Evolutionary conservation across 2,329 filamentous ascomycete genomes (phyloP).

Genomic region (Aureobasidium uvarum): DNA sequence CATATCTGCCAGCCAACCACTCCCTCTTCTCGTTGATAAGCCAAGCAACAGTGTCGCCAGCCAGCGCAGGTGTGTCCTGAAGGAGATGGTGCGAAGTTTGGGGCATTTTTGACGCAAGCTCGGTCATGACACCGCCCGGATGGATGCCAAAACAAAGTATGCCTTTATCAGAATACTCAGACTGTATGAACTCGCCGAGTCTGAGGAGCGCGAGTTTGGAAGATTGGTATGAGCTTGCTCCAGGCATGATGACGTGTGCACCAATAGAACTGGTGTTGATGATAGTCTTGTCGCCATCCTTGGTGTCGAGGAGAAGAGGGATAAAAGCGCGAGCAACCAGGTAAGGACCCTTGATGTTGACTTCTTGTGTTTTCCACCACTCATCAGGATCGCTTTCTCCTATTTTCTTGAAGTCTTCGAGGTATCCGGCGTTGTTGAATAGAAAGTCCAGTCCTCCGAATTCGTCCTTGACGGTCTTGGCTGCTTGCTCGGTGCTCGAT

Average conservation of each 20-base stretch:
- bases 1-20: constrained; percentile 43
- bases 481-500: constrained; percentile 41
- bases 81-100: constrained; percentile 31
- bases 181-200: constrained; percentile 47
- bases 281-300: constrained; percentile 43
- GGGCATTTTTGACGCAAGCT: constrained; percentile 43
- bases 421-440: constrained; percentile 50
- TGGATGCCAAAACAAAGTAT: constrained; percentile 47
- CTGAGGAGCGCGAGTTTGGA: constrained; percentile 49
- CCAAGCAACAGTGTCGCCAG: constrained; percentile 37
- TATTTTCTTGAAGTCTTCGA: constrained; percentile 36
- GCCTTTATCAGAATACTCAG: constrained; percentile 47
- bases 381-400: constrained; percentile 38
- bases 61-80: constrained; percentile 36
- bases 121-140: constrained; percentile 50
- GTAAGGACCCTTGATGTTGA: constrained; percentile 51
- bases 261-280: constrained; percentile 46
- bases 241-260: constrained; percentile 37
- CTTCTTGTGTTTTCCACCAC: constrained; percentile 52
- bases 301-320: constrained; percentile 44
- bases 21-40: constrained; percentile 38
- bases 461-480: constrained; percentile 35
- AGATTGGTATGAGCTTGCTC: constrained; percentile 49
- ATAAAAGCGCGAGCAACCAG: constrained; percentile 46
- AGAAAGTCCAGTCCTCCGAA: constrained; percentile 48